Percentiles rank a stretch among this genome's conserved stretches.
Evolutionary conservation across 2,329 filamentous ascomycete genomes (phyloP).

Genomic region (Fusarium continuum): DNA sequence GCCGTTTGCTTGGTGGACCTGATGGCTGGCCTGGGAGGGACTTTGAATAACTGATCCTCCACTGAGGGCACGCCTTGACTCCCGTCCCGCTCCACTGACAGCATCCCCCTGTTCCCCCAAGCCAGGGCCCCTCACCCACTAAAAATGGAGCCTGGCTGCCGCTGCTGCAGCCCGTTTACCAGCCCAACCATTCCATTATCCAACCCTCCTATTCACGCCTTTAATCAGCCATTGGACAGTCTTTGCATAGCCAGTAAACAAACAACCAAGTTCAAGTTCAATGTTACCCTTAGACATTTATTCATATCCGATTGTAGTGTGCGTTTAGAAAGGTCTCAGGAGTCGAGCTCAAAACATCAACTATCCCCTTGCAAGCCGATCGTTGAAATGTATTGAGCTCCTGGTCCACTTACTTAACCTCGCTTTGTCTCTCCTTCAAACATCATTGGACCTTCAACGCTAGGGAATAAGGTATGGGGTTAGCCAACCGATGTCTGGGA

Average conservation of each 20-base stretch:
- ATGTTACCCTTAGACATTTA: neutral
- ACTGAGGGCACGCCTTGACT: constrained; percentile 30
- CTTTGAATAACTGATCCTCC: constrained; percentile 28
- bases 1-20: constrained; percentile 30
- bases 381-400: constrained; percentile 27
- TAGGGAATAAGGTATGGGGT: neutral
- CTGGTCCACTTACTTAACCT: constrained; percentile 16
- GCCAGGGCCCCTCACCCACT: constrained; percentile 22
- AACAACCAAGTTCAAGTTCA: neutral
- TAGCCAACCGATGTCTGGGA: neutral
- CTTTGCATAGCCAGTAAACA: constrained; percentile 3
- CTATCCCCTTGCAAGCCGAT: neutral
- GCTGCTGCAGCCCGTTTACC: constrained; percentile 22
- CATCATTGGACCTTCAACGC: constrained; percentile 6
- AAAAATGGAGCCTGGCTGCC: constrained; percentile 20
- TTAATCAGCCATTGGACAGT: constrained; percentile 9
- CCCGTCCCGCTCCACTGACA: constrained; percentile 38
- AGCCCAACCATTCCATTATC: constrained; percentile 19
- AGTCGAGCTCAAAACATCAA: constrained; percentile 4
- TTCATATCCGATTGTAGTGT: neutral
- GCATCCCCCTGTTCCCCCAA: constrained; percentile 20
- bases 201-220: constrained; percentile 12
- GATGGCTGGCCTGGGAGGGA: constrained; percentile 20
- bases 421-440: constrained; percentile 31
- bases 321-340: constrained; percentile 18